phyloP scores from a whole-genome alignment of 2,329 filamentous ascomycete genomes.

The Venturia pyrina region DNA sequence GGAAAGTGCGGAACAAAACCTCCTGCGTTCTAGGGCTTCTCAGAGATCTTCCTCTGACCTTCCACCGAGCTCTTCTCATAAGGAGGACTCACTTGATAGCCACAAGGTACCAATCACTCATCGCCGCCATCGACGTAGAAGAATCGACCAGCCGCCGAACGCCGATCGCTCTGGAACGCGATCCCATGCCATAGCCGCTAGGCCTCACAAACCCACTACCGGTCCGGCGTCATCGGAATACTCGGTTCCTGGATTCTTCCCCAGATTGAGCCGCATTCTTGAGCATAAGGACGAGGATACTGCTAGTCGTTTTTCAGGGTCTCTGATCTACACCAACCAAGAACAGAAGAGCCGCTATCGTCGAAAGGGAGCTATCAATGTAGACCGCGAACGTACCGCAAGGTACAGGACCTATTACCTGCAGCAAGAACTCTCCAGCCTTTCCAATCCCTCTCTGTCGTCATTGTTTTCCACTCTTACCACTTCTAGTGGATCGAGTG shows the following conservation, averaged over 20 bases:
- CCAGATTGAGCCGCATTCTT: constrained; percentile 31
- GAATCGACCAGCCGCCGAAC: background rate
- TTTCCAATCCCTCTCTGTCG: constrained; percentile 31
- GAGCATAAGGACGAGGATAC: constrained; percentile 24
- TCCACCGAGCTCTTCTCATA: background rate
- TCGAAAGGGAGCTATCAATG: constrained; percentile 13
- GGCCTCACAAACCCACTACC: background rate
- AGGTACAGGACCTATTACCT: constrained; percentile 19
- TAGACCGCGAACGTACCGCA: constrained; percentile 13
- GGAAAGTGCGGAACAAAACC: background rate
- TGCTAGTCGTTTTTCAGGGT: background rate
- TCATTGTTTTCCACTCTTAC: constrained; percentile 34
- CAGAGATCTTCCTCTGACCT: background rate
- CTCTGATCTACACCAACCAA: constrained; percentile 17
- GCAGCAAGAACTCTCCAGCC: constrained; percentile 24
- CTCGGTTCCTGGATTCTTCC: constrained; percentile 22
- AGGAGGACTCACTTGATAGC: background rate
- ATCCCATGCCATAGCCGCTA: background rate
- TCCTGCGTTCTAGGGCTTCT: background rate
- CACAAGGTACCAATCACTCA: background rate
- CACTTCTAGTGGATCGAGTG: constrained; percentile 31
- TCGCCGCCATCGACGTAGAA: background rate
- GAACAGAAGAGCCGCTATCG: constrained; percentile 18
- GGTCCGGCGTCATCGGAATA: background rate
- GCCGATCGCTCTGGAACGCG: background rate